Evolutionary conservation across 83 land plant species (phyloP), one percentile per base, ranked within the genome.

Genomic region (Larix sibirica): DNA sequence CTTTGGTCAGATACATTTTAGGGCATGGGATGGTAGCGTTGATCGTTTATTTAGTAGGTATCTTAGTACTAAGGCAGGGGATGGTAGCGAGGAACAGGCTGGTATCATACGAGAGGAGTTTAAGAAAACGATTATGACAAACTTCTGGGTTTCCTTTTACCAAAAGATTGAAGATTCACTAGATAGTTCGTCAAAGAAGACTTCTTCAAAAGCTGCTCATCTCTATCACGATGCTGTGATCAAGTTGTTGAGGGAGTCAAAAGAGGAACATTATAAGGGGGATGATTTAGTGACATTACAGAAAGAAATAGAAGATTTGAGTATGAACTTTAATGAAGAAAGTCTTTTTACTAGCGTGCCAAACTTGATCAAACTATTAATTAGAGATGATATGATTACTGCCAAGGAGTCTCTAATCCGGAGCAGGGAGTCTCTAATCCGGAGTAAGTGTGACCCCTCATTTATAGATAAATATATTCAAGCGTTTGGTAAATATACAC

Each of bases 321-420:
- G 23, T 42, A 20, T 74, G 16, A 4, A 20, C 4, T 74, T 42
- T 42, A 24, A 74, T 44, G 77, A 74, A 2, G 17, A n/a, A 4
- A 74, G 77, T n/a, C 0, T 74, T 5, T 74, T 42, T 74, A 74
- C 17, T 16, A 40, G 44, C 40, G 13, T 10, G 36, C 50, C 56
- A 5, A 74, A 17, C 50, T 74, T 74, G 56, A 74, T 74, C 8
- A 74, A 74, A 42, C 77, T 74, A 44, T 74, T 74, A 42, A 74
- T 74, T 40, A 17, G 26, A 17, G 5, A 74, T 17, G 56, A 74
- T 74, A 2, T 42, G 50, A 74, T 74, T 40, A 20, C 0, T 74
- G 77, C 50, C 40, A 74, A 74, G 56, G 7, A 12, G 1, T 74
- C 36, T 74, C 56, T 74, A 0, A 1, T 16, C 28, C 28, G 28